Base-by-base conservation (phyloP, 495 filamentous ascomycete genomes). In the Baudoinia panamericana region DNA sequence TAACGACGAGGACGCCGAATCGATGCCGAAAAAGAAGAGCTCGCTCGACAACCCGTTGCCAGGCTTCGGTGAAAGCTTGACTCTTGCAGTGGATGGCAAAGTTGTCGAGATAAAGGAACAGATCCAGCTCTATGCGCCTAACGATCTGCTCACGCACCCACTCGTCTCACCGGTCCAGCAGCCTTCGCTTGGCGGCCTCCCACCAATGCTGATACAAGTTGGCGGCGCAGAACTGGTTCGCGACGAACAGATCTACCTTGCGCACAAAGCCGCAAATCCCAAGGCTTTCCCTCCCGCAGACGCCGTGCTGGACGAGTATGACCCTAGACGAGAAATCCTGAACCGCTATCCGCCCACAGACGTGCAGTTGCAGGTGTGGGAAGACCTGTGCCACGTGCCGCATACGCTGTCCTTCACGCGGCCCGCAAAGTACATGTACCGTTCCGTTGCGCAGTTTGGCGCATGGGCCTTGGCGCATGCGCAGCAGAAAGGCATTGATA, bases 361-460 rank as follows among this genome's bases (percentile, higher is more conserved):
- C 54, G 88, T 96, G 7, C 85, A 93, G 56, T 65, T 96, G n/a
- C 88, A 96, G 58, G 80, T 96, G 5, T 95, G 88, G 84, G 88
- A 95, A 22, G 76, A 93, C 53, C 63, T 93, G 13, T 96, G 88
- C 38, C 88, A 96, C 55, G 88, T 93, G 10, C 82, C 79, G 2
- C 82, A 85, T 4, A 92, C 85, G 0, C 64, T 96, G 10, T 88
- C 82, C 56, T 96, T 88, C 53, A 94, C 88, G 0, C 67, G 75
- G n/a, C 88, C 88, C 1, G 88, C 88, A 8, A 96, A 94, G 52
- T 82, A 80, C 55, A 93, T 95, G 84, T 94, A 81, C 56, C 72
- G 84, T 17, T 77, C 78, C 6, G 76, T 95, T 18, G 82, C 88
- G 1, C 86, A 94, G 41, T 94, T 96, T 55, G 82, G 84, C 8